Conservation (phyloP, 768 basidiomycete species). For the Boletellus ananas region DNA sequence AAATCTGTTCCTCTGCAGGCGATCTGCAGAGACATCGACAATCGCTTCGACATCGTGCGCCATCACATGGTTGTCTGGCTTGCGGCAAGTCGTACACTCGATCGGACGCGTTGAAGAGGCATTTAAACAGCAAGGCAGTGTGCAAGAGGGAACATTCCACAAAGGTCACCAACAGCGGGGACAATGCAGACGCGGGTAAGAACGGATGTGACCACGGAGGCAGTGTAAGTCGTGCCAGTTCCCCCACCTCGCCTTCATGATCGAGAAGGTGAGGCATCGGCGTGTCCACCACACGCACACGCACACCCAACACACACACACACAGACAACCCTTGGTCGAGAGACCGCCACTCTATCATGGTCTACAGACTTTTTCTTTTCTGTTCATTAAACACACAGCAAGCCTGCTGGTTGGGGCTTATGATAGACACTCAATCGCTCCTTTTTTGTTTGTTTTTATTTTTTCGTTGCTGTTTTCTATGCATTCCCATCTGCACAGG, state of each 20-base stretch:
- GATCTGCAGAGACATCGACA: slow-evolving; percentile 29
- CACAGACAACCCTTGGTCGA: not conserved
- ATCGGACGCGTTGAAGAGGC: slow-evolving; percentile 32
- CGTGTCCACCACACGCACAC: slow-evolving; percentile 9
- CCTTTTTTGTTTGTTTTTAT: not conserved
- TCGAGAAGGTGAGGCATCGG: slow-evolving; percentile 16
- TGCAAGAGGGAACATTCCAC: slow-evolving; percentile 26
- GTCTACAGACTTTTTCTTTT: not conserved
- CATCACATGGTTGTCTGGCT: slow-evolving; percentile 21
- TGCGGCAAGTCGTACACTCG: slow-evolving; percentile 30
- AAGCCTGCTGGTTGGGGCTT: not conserved
- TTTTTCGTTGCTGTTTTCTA: not conserved
- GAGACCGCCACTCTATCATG: too few species aligned
- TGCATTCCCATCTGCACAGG: not conserved
- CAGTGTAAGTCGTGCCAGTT: slow-evolving; percentile 4
- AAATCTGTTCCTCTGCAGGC: slow-evolving; percentile 27
- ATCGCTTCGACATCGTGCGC: slow-evolving; percentile 27
- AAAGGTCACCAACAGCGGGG: slow-evolving; percentile 6
- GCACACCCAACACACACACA: not conserved
- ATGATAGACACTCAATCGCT: not conserved
- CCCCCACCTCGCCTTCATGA: slow-evolving; percentile 2
- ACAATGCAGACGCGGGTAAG: slow-evolving; percentile 4
- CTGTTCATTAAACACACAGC: not conserved
- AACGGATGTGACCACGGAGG: slow-evolving; percentile 18
- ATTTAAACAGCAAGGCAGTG: slow-evolving; percentile 25